Base-by-base conservation (phyloP, 2,329 filamentous ascomycete species). In the Fusarium sp. region DNA sequence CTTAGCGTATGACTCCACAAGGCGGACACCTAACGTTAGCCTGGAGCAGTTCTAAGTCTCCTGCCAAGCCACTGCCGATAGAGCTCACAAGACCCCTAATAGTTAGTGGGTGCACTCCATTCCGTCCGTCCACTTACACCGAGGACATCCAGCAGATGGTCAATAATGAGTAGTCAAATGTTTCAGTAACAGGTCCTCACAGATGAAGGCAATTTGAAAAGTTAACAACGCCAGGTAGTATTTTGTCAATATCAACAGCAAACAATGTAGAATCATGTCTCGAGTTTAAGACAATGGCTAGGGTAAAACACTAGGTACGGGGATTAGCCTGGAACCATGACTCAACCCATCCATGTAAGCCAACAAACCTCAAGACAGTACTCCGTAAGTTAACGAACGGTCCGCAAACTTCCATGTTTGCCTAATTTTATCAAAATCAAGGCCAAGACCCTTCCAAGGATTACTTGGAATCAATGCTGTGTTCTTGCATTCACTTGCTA, bases 11-110 rank as follows among this genome's bases (percentile, higher is more conserved):
- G 48, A n/a, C 48, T 37, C 34, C 34, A 37, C 34, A 37, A 7
- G 34, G 34, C 34, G 34, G 34, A 37, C 18, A 37, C 34, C 34
- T 32, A 51, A 40, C 32, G 32, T 41, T 51, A n/a, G 18, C 18
- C 34, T 37, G 34, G 34, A n/a, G 32, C 21, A 37, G 48, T 51
- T 51, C 12, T 55, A 47, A 25, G 41, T 63, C 53, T 21, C 21
- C 21, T 41, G 62, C 66, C 55, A 71, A 62, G 63, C 67, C 67
- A 68, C 63, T 70, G 25, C 67, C 63, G 67, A 57, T 42, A 37
- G 43, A 50, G 54, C 37, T 41, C 46, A 48, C 28, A 45, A 68
- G 49, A 64, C 63, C 67, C 57, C 40, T 63, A 53, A 46, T 40
- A 63, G 59, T 55, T 55, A 51, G 51, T 51, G 40, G 37, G 46